A percentile compares a stretch with the other conserved stretches of the same genome.
These are phyloP conservation scores for Mycena galopus DNA, from an alignment of 768 basidiomycete species.

Conservation along the genomic window DNA sequence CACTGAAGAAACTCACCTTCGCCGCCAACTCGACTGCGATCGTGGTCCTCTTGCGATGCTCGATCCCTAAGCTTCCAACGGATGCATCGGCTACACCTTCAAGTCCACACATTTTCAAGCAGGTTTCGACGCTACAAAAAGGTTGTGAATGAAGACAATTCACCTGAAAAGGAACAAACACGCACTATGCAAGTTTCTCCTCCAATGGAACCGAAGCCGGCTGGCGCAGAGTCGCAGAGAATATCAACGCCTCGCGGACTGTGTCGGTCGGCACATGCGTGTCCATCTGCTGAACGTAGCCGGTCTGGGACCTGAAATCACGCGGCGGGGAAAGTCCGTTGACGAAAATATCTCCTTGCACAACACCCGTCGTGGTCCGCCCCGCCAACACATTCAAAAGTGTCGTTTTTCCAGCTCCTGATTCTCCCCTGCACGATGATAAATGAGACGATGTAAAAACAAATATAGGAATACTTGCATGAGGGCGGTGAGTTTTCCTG, in stretches of 20 bases:
- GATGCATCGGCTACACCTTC: constrained; percentile 75
- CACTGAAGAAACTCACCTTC: too few relatives aligned
- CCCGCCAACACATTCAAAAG: constrained; percentile 70
- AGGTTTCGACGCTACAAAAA: constrained; percentile 66
- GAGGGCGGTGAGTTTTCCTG: constrained; percentile 83
- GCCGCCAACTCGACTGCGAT: too few relatives aligned
- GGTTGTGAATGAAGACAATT: too few relatives aligned
- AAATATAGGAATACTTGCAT: constrained; percentile 64
- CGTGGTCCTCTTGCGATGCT: constrained; percentile 76
- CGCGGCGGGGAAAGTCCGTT: constrained; percentile 64
- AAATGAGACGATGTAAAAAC: neutral
- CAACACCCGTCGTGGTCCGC: constrained; percentile 59
- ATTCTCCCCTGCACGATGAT: constrained; percentile 12
- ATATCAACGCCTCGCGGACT: constrained; percentile 87
- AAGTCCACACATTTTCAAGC: constrained; percentile 71
- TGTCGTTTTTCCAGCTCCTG: constrained; percentile 58
- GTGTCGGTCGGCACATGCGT: constrained; percentile 82
- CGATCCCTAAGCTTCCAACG: too few relatives aligned
- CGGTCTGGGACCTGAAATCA: constrained; percentile 79
- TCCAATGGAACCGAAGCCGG: constrained; percentile 58
- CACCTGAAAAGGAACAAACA: constrained; percentile 28
- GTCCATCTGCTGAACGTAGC: constrained; percentile 91
- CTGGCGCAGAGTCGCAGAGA: constrained; percentile 83
- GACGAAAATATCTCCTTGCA: constrained; percentile 66
- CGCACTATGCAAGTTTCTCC: constrained; percentile 85